Evolutionary conservation across 768 basidiomycete genomes (phyloP), one percentile per base, ranked within the genome.

Genomic region (Austroboletus eburneus): DNA sequence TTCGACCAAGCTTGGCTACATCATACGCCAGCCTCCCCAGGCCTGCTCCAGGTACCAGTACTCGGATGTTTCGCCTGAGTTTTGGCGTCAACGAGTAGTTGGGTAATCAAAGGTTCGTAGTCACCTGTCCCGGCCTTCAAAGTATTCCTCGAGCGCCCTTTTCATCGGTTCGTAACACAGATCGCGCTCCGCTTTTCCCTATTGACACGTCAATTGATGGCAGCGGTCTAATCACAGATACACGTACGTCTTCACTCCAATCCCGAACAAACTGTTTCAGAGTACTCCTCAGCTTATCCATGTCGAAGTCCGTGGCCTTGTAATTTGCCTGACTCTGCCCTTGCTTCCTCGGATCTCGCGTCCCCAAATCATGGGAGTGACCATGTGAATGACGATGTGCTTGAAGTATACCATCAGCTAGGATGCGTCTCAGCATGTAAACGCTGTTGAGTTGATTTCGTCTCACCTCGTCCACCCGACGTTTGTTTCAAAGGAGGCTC

Each of bases 251-350:
- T 52, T 73, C 77, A 49, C 87, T 89, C 93, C 94, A 98, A 60
- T 98, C 93, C 12, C 93, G 77, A 9, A 92, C 92, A 42, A 95
- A 85, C 57, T 95, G 92, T 59, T 95, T 91, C 32, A 97, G 67
- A 0, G 93, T 95, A 58, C 91, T 93, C 48, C 92, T 72, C 33
- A 98, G 71, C 61, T 95, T 94, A 62, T 96, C 91, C 81, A 88
- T 86, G 55, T 91, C 87, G 50, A 78, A 78, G 30, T 90, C 87
- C 0, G 77, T 80, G 1, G 82, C 77, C 47, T 69, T 73, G 54
- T 74, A 75, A n/a, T n/a, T 66, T 57, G 39, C 49, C 39, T 40
- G 62, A 24, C 48, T 22, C 44, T 34, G 17, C 27, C 29, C 34
- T 3, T 35, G 24, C 32, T 34, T 48, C 29, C 52, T 54, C 2